Percentiles rank a stretch among this genome's conserved stretches.
phyloP scores from a whole-genome alignment of 129 eudicot genomes.

The Escallonia rubra region DNA sequence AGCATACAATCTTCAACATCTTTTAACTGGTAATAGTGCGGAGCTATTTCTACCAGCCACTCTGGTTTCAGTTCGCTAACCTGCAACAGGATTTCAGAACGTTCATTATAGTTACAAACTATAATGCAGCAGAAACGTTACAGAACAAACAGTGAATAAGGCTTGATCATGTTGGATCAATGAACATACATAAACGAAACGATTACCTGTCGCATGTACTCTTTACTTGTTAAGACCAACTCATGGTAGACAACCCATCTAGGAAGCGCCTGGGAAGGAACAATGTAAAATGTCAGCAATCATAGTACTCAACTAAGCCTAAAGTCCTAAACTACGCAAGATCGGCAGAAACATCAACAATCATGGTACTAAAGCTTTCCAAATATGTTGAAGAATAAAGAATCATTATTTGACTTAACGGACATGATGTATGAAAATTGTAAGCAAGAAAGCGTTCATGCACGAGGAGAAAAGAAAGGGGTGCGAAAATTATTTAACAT shows the following conservation, averaged over 20 bases:
- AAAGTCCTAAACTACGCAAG: too few relatives aligned
- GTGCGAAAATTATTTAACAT: too few relatives aligned
- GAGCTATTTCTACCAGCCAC: constrained; percentile 90
- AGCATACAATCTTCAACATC: constrained; percentile 82
- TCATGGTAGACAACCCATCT: constrained; percentile 97
- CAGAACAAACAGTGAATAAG: not conserved
- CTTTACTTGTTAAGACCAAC: constrained; percentile 80
- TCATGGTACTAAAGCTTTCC: too few relatives aligned
- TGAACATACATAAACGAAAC: not conserved
- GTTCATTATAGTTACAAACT: not conserved
- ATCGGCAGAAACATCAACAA: too few relatives aligned
- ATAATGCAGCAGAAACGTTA: not conserved
- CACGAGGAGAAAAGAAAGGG: too few relatives aligned
- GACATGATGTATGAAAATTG: too few relatives aligned
- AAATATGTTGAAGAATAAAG: too few relatives aligned
- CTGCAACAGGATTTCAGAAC: constrained; percentile 21
- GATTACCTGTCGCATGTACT: constrained; percentile 86
- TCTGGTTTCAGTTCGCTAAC: constrained; percentile 86
- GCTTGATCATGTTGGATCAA: not conserved
- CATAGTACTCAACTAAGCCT: not conserved
- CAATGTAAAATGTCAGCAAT: constrained; percentile 7
- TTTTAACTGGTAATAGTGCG: constrained; percentile 85
- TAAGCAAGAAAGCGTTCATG: too few relatives aligned
- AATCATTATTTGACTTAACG: too few relatives aligned
- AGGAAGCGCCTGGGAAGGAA: constrained; percentile 58